These are phyloP conservation scores for Cryphonectria nitschkei DNA, from an alignment of 2,329 filamentous ascomycete genomes.

Conservation along the genomic window DNA sequence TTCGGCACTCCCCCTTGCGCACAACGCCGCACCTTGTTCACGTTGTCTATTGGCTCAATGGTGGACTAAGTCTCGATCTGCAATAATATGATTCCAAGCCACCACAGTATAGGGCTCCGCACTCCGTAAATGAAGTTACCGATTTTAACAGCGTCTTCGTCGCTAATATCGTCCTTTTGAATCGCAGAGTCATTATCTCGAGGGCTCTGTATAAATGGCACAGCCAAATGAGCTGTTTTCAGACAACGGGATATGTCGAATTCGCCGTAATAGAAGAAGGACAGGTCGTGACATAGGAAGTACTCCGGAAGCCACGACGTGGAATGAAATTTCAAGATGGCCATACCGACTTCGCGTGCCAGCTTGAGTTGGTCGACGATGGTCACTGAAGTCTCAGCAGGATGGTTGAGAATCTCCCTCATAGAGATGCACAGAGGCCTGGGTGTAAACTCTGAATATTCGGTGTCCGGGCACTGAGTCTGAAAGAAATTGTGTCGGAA, in stretches of 20 bases:
- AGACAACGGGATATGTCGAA: slow-evolving; percentile 27
- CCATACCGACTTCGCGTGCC: slow-evolving; percentile 17
- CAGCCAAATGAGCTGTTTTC: slow-evolving; percentile 28
- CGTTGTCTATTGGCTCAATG: slow-evolving; percentile 18
- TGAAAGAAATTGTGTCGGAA: slow-evolving; percentile 24
- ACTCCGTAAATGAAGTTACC: slow-evolving; percentile 30
- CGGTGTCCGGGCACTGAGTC: no score
- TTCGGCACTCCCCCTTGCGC: neutral
- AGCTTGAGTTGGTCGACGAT: slow-evolving; percentile 23
- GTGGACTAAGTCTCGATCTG: slow-evolving; percentile 27
- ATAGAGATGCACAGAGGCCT: no score
- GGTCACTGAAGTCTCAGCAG: slow-evolving; percentile 1
- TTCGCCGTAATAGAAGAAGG: slow-evolving; percentile 24
- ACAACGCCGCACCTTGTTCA: slow-evolving; percentile 14
- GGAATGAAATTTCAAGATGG: slow-evolving; percentile 29
- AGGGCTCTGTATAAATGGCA: slow-evolving; percentile 24
- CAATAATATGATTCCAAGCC: slow-evolving; percentile 24
- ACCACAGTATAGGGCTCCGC: slow-evolving; percentile 28
- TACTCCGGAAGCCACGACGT: slow-evolving; percentile 28
- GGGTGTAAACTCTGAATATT: neutral
- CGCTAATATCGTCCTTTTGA: slow-evolving; percentile 12
- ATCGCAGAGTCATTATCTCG: neutral
- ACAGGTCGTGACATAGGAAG: slow-evolving; percentile 29
- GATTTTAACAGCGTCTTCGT: slow-evolving; percentile 24
- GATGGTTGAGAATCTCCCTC: slow-evolving; percentile 8